Percentiles rank a stretch among this genome's conserved stretches.
phyloP scores from a whole-genome alignment of 169 alveolate genomes.

The Cryptosporidium viatorum region DNA sequence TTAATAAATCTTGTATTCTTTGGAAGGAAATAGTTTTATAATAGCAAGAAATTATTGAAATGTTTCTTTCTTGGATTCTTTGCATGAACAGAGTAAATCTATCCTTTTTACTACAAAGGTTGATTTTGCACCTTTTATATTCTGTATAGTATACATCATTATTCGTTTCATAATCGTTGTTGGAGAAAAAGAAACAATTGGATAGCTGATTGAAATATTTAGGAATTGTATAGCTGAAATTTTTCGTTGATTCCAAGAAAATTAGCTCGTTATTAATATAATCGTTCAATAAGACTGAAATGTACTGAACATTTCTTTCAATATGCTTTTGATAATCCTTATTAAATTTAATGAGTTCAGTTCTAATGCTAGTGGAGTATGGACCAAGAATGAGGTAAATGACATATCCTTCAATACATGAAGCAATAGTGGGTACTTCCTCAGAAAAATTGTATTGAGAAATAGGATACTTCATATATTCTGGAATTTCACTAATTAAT shows the following conservation, averaged over 20 bases:
- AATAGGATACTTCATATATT: slow-evolving; percentile 51
- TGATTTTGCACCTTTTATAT: slow-evolving; percentile 67
- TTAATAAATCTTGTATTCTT: slow-evolving; percentile 60
- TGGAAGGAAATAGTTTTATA: slow-evolving; percentile 54
- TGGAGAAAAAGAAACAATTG: slow-evolving; percentile 2
- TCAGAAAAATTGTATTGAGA: slow-evolving; percentile 10
- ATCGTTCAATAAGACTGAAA: slow-evolving; percentile 12
- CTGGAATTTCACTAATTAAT: slow-evolving; percentile 13
- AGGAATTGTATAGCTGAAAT: slow-evolving; percentile 60
- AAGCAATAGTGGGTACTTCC: not conserved
- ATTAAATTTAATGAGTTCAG: slow-evolving; percentile 12
- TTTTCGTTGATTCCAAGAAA: slow-evolving; percentile 52
- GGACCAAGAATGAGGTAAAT: slow-evolving; percentile 63
- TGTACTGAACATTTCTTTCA: slow-evolving; percentile 28
- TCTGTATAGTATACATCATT: slow-evolving; percentile 29
- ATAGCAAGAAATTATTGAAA: slow-evolving; percentile 27
- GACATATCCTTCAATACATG: slow-evolving; percentile 59
- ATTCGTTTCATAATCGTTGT: not conserved
- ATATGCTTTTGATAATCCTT: slow-evolving; percentile 41
- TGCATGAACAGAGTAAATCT: slow-evolving; percentile 54
- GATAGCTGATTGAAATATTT: slow-evolving; percentile 27
- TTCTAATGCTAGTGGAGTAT: slow-evolving; percentile 5
- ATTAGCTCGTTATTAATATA: slow-evolving; percentile 47
- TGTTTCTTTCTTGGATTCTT: slow-evolving; percentile 67
- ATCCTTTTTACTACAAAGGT: slow-evolving; percentile 14